phyloP scores from a whole-genome alignment of 352 stramenopile genomes.

The Phytopythium vexans region DNA sequence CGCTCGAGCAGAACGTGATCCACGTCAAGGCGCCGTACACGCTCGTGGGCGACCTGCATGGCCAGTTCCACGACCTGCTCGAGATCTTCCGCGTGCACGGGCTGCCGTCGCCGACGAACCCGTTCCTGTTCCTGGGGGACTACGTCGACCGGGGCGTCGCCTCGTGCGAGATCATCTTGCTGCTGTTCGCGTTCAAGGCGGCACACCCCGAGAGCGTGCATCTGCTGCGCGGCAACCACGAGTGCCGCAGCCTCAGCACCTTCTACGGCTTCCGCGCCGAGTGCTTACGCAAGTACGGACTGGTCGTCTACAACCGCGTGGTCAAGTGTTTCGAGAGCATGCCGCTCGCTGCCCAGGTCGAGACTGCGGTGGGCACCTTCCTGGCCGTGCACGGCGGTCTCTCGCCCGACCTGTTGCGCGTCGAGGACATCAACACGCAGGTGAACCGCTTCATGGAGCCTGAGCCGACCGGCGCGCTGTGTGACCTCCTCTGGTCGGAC shows the following conservation, averaged over 20 bases:
- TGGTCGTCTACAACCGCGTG: constrained; percentile 73
- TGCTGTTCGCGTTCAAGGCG: constrained; percentile 97
- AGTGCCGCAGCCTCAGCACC: constrained; percentile 98
- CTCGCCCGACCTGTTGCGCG: constrained; percentile 59
- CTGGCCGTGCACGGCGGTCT: constrained; percentile 72
- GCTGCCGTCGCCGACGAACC: constrained; percentile 64
- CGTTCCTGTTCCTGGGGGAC: constrained; percentile 97
- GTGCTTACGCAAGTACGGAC: constrained; percentile 86
- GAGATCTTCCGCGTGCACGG: constrained; percentile 62
- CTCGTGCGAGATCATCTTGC: constrained; percentile 96
- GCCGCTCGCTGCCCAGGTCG: constrained; percentile 60
- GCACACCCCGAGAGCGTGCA: constrained; percentile 99
- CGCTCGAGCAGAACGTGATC: constrained; percentile 57
- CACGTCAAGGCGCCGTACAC: constrained; percentile 43
- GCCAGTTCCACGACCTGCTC: constrained; percentile 98
- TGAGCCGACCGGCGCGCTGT: constrained; percentile 91
- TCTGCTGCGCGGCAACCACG: constrained; percentile 98
- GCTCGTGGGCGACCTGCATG: constrained; percentile 91
- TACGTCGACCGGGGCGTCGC: constrained; percentile 93
- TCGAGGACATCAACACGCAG: constrained; percentile 74
- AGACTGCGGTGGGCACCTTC: constrained; percentile 59
- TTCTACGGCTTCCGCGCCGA: constrained; percentile 99
- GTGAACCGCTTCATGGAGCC: constrained; percentile 81
- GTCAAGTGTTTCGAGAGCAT: constrained; percentile 86
- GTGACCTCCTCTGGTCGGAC: constrained; percentile 99